Conservation (phyloP, 2,329 filamentous ascomycete genomes). For the Fusarium longipes region DNA sequence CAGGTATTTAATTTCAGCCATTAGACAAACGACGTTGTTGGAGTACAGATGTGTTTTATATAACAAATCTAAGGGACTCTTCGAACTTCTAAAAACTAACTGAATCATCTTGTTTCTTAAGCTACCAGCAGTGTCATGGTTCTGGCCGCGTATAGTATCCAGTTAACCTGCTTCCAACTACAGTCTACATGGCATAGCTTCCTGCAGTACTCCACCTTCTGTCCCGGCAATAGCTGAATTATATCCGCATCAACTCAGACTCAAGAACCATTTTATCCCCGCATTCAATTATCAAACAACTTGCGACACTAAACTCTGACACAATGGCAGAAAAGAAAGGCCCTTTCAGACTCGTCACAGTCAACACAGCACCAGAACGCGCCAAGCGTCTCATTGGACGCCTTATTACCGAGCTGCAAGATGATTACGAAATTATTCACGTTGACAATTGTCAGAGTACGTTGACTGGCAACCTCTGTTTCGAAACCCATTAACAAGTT, state of each 20-base stretch:
- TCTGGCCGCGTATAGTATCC: too few species aligned
- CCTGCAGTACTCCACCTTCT: neutral
- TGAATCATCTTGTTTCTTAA: too few species aligned
- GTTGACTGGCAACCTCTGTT: rapidly evolving
- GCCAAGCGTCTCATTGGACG: slow-evolving; percentile 18
- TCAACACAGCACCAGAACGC: slow-evolving; percentile 16
- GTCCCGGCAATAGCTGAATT: neutral
- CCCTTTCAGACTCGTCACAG: slow-evolving; percentile 3
- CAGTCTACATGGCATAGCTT: too few species aligned
- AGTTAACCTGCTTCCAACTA: too few species aligned
- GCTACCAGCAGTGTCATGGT: too few species aligned
- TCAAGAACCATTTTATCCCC: neutral
- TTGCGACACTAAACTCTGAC: rapidly evolving
- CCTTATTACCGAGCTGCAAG: neutral
- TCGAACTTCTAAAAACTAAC: too few species aligned
- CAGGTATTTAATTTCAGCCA: too few species aligned
- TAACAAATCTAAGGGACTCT: too few species aligned
- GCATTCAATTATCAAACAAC: neutral
- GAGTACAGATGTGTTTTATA: too few species aligned
- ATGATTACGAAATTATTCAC: slow-evolving; percentile 16
- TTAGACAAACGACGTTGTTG: too few species aligned
- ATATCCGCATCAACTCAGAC: neutral
- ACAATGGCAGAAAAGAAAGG: slow-evolving; percentile 12
- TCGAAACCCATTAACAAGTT: rapidly evolving
- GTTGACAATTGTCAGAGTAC: slow-evolving; percentile 15